Evolutionary conservation across 176 grass and related monocot species (phyloP), one percentile per base, ranked within the genome.

Genomic region (Oryza brachyantha): DNA sequence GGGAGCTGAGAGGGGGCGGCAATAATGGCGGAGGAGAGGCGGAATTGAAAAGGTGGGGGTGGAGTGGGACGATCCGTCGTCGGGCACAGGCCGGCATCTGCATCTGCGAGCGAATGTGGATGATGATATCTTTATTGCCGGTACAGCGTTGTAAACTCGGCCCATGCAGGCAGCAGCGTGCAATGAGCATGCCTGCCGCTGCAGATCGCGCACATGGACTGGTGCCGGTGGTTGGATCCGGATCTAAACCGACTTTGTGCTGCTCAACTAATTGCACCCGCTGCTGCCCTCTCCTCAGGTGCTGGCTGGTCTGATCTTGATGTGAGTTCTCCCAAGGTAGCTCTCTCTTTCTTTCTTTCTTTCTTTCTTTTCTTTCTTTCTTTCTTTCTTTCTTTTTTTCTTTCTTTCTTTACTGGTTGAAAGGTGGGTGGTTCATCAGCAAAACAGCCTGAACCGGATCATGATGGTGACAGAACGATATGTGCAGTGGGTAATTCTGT

Each of bases 21-120:
- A 62, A 84, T 77, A 63, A 70, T 77, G 34, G 9, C 38, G 39
- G 10, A 8, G 8, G 13, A 0, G n/a, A n/a, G n/a, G n/a, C n/a
- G 17, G 26, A 8, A 60, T 43, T 74, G 39, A 66, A 25, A 58
- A 66, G 32, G 70, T 29, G 42, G 80, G 31, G 79, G 31, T 14
- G 70, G 69, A 39, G 59, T 52, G 16, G 80, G 68, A 39, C 29
- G 45, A 38, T 38, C 8, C 29, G 25, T 8, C 7, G 12, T 6
- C 37, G 10, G 43, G 43, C 13, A 36, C 4, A 41, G 10, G 39
- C 39, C 39, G 31, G 41, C 35, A 79, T 67, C 55, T 80, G 66
- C 24, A 41, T 79, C 70, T 50, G 31, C 31, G 31, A 1, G 17
- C 68, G 68, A 79, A 85, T 79, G 68, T 79, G 3, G 26, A 59